Base-by-base conservation (phyloP, 371 early-diverging fungal genomes). In the Zopfochytrium polystomum region DNA sequence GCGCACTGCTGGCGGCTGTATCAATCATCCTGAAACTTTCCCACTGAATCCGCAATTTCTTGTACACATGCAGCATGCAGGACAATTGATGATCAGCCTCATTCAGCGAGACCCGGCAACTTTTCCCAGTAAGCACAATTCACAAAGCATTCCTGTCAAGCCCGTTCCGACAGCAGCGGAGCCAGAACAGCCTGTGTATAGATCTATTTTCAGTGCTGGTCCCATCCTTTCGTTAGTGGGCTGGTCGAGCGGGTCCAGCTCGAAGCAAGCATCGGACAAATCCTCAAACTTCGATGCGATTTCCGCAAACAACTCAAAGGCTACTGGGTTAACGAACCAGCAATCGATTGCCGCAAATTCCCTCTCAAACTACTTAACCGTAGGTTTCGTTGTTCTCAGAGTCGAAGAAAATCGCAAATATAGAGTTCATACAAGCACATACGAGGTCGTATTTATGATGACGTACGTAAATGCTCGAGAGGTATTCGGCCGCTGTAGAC, bases 361-460 rank as follows among this genome's bases (percentile, higher is more conserved):
- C n/a, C 42, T 13, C 11, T 13, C 13, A 13, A 11, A 42, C n/a
- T 42, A 42, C n/a, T n/a, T 42, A 49, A 61, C 51, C 54, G 71
- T 76, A 30, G 76, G 76, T 25, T 77, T 69, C 42, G 57, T 67
- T 11, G 20, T 68, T 32, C 34, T 75, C 22, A 46, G 67, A 30
- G 74, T 76, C 25, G 78, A 77, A 62, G 66, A 71, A 26, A 77
- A 77, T 60, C 54, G 78, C n/a, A 65, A 63, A 57, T 67, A 66
- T 49, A 68, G 78, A 23, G 46, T 77, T 42, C 76, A 71, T 46
- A 61, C 63, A 29, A 20, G 61, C n/a, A 58, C 34, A 3, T 72
- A 69, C 49, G 68, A 67, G 15, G 68, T 77, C 31, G 62, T 58
- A 20, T 58, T 52, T 27, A 62, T 63, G 13, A 66, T 73, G 4